phyloP scores from a whole-genome alignment of 176 grass and related monocot genomes.

The Aegilops speltoides region DNA sequence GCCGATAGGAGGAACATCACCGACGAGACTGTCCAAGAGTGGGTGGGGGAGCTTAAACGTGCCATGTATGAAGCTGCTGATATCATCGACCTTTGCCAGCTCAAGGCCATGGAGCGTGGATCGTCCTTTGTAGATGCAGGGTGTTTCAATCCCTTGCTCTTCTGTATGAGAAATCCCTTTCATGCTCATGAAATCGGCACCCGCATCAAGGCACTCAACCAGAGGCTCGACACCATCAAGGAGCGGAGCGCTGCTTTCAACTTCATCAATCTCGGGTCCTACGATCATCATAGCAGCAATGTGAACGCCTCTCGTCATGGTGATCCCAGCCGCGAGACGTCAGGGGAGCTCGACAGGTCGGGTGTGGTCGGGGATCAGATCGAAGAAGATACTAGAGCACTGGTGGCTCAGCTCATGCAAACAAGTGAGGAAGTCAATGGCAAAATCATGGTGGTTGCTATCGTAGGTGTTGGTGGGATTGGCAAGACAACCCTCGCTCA shows the following conservation, averaged over 20 bases:
- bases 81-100: neutral
- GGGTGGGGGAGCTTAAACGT: neutral
- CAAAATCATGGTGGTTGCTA: neutral
- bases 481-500: neutral
- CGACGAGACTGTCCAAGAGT: neutral
- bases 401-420: neutral
- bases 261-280: neutral
- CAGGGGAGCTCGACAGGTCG: neutral
- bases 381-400: neutral
- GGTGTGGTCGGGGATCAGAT: neutral
- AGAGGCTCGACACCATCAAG: neutral
- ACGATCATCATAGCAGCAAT: neutral
- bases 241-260: neutral
- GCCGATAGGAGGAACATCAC: neutral
- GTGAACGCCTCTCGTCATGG: neutral
- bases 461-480: neutral
- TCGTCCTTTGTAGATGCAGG: neutral
- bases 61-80: neutral
- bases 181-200: neutral
- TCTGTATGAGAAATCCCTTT: neutral
- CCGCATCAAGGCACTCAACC: neutral
- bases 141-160: neutral
- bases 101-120: neutral
- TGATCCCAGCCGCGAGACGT: neutral
- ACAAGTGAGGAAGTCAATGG: neutral